These are phyloP conservation scores for Alternaria hordeiaustralica DNA, from an alignment of 2,329 filamentous ascomycete genomes.

Conservation along the genomic window DNA sequence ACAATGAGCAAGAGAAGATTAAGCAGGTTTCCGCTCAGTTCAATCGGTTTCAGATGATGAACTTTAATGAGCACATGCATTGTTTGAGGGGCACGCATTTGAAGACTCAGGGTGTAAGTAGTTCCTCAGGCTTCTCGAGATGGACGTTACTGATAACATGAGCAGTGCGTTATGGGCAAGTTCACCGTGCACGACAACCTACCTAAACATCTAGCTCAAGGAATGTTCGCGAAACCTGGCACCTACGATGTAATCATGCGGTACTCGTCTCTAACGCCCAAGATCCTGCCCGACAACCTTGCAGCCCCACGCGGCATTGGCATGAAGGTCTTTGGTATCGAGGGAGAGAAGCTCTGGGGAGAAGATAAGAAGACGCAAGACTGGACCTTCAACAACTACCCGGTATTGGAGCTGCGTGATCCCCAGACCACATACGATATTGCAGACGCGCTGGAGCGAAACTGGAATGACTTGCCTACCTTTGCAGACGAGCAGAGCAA, in stretches of 20 bases:
- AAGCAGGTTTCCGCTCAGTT: conserved; percentile 55
- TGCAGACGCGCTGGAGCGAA: conserved; percentile 31
- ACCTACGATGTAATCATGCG: conserved; percentile 37
- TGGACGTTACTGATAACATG: background rate
- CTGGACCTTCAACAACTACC: conserved; percentile 59
- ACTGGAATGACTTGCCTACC: conserved; percentile 32
- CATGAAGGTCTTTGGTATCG: conserved; percentile 60
- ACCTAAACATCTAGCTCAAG: conserved; percentile 51
- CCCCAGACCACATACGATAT: conserved; percentile 56
- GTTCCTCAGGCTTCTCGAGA: background rate
- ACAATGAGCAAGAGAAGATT: conserved; percentile 53
- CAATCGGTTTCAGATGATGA: conserved; percentile 54
- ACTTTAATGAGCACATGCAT: conserved; percentile 51
- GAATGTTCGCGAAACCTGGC: conserved; percentile 35
- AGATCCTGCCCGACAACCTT: conserved; percentile 36
- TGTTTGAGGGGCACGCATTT: conserved; percentile 51
- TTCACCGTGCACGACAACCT: conserved; percentile 53
- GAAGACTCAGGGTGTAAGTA: conserved; percentile 54
- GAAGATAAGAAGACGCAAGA: conserved; percentile 49
- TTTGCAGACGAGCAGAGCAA: conserved; percentile 50
- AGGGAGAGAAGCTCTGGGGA: conserved; percentile 42
- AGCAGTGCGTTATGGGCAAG: conserved; percentile 52
- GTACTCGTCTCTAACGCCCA: conserved; percentile 36
- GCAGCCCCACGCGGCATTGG: conserved; percentile 56
- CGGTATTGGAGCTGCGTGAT: conserved; percentile 56